phyloP scores from a whole-genome alignment of 1,139 yeast genomes.

The Geotrichum carabidarum region DNA sequence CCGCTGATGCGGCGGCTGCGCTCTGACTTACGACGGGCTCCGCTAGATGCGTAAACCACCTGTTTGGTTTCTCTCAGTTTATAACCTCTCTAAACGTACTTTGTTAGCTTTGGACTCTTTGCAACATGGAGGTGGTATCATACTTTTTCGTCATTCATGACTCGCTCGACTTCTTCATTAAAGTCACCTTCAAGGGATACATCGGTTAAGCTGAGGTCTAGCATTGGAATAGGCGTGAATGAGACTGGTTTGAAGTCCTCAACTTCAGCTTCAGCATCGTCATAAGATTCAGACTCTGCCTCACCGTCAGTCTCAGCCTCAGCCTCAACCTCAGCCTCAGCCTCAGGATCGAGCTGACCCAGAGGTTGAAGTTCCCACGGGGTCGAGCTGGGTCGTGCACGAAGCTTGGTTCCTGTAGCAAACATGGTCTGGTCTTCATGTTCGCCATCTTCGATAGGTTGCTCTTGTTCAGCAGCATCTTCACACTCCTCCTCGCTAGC shows the following conservation, averaged over 20 bases:
- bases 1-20: conserved; percentile 26
- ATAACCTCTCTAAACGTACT: conserved; percentile 32
- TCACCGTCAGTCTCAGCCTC: conserved; percentile 20
- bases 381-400: conserved; percentile 36
- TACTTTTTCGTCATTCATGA: conserved; percentile 32
- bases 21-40: conserved; percentile 15
- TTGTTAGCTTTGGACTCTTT: not conserved
- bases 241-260: not conserved
- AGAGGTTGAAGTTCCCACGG: conserved; percentile 27
- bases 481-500: not conserved
- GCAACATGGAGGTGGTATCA: conserved; percentile 2
- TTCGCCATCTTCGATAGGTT: not conserved
- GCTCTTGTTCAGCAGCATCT: conserved; percentile 1
- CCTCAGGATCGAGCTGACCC: conserved; percentile 14
- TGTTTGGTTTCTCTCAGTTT: conserved; percentile 34
- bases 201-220: conserved; percentile 32
- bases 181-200: conserved; percentile 39
- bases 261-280: conserved; percentile 25
- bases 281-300: conserved; percentile 29
- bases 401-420: conserved; percentile 26
- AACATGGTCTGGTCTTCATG: conserved; percentile 13
- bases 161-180: conserved; percentile 37
- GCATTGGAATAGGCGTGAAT: conserved; percentile 24
- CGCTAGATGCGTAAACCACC: conserved; percentile 34
- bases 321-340: conserved; percentile 23